Evolutionary conservation across 148 eudicot species (phyloP).

Genomic region (Dianthus caryophyllus): DNA sequence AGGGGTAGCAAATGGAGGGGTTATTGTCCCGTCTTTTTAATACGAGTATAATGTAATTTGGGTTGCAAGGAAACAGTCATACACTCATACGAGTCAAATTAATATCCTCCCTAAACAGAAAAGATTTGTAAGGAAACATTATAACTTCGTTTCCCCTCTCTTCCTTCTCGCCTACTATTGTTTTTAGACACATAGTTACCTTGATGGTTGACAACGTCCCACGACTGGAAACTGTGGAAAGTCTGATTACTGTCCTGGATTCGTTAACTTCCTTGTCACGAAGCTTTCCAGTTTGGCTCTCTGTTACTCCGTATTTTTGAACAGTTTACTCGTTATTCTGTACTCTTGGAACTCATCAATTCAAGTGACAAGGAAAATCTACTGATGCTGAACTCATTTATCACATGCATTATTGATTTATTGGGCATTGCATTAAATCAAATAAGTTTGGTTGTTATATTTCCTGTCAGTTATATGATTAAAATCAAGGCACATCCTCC

Average conservation of each 20-base stretch:
- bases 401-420: background rate
- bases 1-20: too few species aligned
- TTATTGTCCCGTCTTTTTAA: too few species aligned
- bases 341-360: background rate
- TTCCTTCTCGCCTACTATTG: too few species aligned
- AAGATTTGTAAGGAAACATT: too few species aligned
- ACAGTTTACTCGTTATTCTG: background rate
- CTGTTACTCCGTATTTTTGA: background rate
- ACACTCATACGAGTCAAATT: too few species aligned
- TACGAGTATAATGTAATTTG: too few species aligned
- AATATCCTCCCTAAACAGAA: too few species aligned
- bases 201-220: background rate
- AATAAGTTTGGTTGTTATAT: background rate
- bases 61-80: too few species aligned
- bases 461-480: background rate
- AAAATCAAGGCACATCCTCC: background rate
- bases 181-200: too few species aligned
- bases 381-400: background rate
- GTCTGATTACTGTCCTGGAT: background rate
- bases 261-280: background rate
- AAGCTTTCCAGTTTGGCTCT: background rate
- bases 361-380: background rate
- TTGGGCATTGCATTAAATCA: background rate
- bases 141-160: too few species aligned
- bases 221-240: background rate